Evolutionary conservation across 2,329 filamentous ascomycete genomes (phyloP).

Genomic region (Trichoderma afroharzianum): DNA sequence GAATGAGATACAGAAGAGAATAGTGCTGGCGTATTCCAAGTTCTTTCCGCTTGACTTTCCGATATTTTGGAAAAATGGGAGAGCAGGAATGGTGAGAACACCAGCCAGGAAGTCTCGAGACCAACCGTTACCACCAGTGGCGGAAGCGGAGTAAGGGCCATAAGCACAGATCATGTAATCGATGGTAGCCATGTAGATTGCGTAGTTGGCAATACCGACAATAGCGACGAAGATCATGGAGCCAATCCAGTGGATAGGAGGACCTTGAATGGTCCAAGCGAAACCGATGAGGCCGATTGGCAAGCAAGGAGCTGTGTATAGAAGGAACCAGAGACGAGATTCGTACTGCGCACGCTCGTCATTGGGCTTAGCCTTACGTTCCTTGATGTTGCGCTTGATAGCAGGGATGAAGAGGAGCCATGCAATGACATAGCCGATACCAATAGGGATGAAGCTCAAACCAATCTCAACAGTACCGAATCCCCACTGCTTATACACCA

Average conservation of each 20-base stretch:
- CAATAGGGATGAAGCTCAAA: slow-evolving; percentile 62
- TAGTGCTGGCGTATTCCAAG: slow-evolving; percentile 59
- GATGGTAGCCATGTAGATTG: slow-evolving; percentile 73
- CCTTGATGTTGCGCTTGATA: slow-evolving; percentile 50
- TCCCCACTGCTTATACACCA: slow-evolving; percentile 66
- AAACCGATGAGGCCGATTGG: slow-evolving; percentile 68
- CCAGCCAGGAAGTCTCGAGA: slow-evolving; percentile 70
- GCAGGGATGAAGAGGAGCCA: slow-evolving; percentile 58
- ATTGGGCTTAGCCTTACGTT: slow-evolving; percentile 47
- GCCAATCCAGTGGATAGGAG: slow-evolving; percentile 63
- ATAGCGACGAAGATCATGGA: slow-evolving; percentile 62
- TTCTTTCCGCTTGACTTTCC: slow-evolving; percentile 43
- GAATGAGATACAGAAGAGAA: slow-evolving; percentile 60
- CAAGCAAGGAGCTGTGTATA: slow-evolving; percentile 58
- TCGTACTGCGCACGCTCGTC: slow-evolving; percentile 65
- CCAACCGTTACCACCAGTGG: slow-evolving; percentile 73
- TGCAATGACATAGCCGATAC: slow-evolving; percentile 62
- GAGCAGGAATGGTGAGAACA: slow-evolving; percentile 64
- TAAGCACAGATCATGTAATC: slow-evolving; percentile 77
- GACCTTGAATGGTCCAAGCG: slow-evolving; percentile 63
- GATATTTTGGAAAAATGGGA: slow-evolving; percentile 61
- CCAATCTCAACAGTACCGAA: slow-evolving; percentile 57
- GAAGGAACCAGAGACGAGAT: slow-evolving; percentile 60
- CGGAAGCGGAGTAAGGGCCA: slow-evolving; percentile 68
- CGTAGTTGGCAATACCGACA: slow-evolving; percentile 70